phyloP scores from a whole-genome alignment of 441 rosid species.

The Hura crepitans region DNA sequence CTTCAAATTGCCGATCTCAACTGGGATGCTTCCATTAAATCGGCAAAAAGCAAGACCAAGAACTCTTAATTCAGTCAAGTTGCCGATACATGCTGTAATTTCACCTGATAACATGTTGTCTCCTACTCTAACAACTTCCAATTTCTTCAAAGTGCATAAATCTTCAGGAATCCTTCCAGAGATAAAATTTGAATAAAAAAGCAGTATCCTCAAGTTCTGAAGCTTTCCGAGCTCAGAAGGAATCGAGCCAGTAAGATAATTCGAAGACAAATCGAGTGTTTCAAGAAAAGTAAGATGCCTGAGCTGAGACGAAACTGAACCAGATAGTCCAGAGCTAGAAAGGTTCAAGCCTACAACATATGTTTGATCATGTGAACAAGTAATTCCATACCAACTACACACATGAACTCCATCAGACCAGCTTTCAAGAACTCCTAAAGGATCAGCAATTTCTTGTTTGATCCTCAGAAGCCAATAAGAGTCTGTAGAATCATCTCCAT shows the following conservation, averaged over 20 bases:
- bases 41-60: constrained; percentile 65
- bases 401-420: constrained; percentile 49
- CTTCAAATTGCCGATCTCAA: constrained; percentile 61
- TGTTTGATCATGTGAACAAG: constrained; percentile 50
- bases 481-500: constrained; percentile 33
- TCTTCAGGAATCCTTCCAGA: constrained; percentile 64
- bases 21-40: constrained; percentile 73
- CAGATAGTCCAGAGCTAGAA: constrained; percentile 55
- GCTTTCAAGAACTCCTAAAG: constrained; percentile 41
- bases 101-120: constrained; percentile 56
- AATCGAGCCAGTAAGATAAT: constrained; percentile 53
- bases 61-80: constrained; percentile 53
- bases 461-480: constrained; percentile 54
- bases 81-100: constrained; percentile 49
- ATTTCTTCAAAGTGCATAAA: constrained; percentile 51
- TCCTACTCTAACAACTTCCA: constrained; percentile 67
- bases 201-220: constrained; percentile 51
- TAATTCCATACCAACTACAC: constrained; percentile 69
- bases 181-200: constrained; percentile 60
- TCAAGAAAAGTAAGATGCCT: constrained; percentile 45
- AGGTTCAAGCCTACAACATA: constrained; percentile 53
- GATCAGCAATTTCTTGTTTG: constrained; percentile 51
- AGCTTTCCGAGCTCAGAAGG: constrained; percentile 69
- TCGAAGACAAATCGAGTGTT: constrained; percentile 59
- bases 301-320: constrained; percentile 47